Evolutionary conservation across 352 stramenopile genomes (phyloP), one percentile per base, ranked within the genome.

Genomic region (Pythium brassicae): DNA sequence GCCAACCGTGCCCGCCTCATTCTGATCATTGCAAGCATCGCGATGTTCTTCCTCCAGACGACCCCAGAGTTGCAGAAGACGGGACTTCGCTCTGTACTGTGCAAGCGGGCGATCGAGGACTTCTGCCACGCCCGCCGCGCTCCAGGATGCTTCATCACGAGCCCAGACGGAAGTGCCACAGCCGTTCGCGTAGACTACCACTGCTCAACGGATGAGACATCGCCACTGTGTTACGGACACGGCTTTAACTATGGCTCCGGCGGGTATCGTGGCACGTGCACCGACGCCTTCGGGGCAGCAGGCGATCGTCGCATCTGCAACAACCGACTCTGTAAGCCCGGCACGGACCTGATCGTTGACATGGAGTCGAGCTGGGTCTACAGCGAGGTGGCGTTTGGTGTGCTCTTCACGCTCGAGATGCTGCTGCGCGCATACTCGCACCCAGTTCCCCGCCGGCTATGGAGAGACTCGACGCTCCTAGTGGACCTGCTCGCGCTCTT

Each of bases 291-390:
- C 49, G 54, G 62, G 3, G 42, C 32, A 0, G 50, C 53, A 26
- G 68, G 66, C 22, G 42, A 54, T 8, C 35, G 48, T 7, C 58
- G 62, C 9, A 49, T 82, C n/a, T 72, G 73, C 49, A 71, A 72
- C 20, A 83, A 76, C 45, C 76, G 71, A 0, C 37, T 83, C 2
- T 86, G 73, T 50, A 72, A 80, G n/a, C 44, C 62, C 4, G 57
- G 59, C 3, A 40, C 72, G 12, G 61, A 65, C 19, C 55, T 79
- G 12, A 53, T 79, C 4, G 54, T 83, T 35, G 66, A 83, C 51
- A 83, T 86, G 69, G 71, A 78, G 50, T 61, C 65, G 14, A 53
- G 66, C 8, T 85, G 72, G 74, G 50, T 85, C 37, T 83, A 80
- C 61, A 54, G 79, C 7, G 75, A 86, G 50, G 66, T 68, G 15